phyloP scores from a whole-genome alignment of 768 basidiomycete genomes.

The Gymnopilus junonius region DNA sequence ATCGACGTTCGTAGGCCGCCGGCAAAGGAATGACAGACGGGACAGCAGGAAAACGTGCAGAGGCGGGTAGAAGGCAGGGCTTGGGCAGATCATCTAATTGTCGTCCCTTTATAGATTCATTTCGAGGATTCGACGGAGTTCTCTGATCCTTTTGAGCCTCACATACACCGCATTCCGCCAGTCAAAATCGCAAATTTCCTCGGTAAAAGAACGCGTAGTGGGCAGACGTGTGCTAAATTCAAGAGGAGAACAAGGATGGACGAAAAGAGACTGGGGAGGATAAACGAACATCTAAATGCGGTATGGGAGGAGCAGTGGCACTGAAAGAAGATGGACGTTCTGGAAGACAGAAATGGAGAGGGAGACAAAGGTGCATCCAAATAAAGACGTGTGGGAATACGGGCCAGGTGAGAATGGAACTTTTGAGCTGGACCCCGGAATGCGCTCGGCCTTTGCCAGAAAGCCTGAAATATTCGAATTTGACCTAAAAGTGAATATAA shows the following conservation, averaged over 20 bases:
- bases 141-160: background rate
- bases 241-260: background rate
- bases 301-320: background rate
- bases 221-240: background rate
- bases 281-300: slow-evolving; percentile 1
- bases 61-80: background rate
- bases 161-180: background rate
- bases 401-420: background rate
- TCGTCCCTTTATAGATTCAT: background rate
- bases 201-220: background rate
- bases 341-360: background rate
- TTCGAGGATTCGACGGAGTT: background rate
- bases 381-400: background rate
- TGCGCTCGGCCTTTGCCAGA: background rate
- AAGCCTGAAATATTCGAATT: background rate
- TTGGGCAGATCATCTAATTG: background rate
- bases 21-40: background rate
- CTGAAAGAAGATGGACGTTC: background rate
- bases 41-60: background rate
- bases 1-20: background rate
- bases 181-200: background rate
- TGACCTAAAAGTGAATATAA: background rate
- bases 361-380: background rate
- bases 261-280: background rate
- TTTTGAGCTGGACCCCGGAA: background rate